Evolutionary conservation across 2,329 filamentous ascomycete genomes (phyloP), one percentile per base, ranked within the genome.

Genomic region (Fusarium siculi): DNA sequence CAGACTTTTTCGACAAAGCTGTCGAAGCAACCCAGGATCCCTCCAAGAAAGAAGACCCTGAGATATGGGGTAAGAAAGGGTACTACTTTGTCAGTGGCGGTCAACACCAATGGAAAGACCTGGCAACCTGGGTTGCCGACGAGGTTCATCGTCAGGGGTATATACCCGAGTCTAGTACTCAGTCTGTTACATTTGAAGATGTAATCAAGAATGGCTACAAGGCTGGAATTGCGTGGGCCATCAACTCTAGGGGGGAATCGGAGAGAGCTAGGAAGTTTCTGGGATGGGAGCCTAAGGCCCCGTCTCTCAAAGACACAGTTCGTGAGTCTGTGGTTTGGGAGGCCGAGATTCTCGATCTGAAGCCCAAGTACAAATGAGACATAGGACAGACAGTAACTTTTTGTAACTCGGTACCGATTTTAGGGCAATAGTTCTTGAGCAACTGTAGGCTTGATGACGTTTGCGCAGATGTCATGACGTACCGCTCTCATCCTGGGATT

Each of bases 71-170:
- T 3, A 80, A 80, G 1, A 80, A 88, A 39, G 91, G 85, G 2
- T 94, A 94, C 70, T 94, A 90, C 81, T 90, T 94, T 70, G 85
- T 87, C 12, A 49, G 36, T 6, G 44, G 47, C 7, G 91, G 89
- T 4, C 82, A 87, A 60, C 89, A 92, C 78, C 82, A 81, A 30
- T 94, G 91, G 92, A 86, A 88, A 9, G 89, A 93, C 19, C 78
- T 92, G 12, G 83, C 89, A 6, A 79, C 81, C 65, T 83, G 82
- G 76, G 84, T 93, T 64, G 89, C 88, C 2, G 85, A 90, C 46
- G 86, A 88, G 74, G 89, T 74, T 10, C 75, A 63, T 40, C 83
- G 77, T 70, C 80, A 76, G 73, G 81, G 79, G 19, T 82, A 75
- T 52, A 60, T 78, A 14, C 68, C 77, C 7, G 79, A 80, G 47